These are phyloP conservation scores for Dothiorella sarmentorum DNA, from an alignment of 2,329 filamentous ascomycete species.

Conservation along the genomic window DNA sequence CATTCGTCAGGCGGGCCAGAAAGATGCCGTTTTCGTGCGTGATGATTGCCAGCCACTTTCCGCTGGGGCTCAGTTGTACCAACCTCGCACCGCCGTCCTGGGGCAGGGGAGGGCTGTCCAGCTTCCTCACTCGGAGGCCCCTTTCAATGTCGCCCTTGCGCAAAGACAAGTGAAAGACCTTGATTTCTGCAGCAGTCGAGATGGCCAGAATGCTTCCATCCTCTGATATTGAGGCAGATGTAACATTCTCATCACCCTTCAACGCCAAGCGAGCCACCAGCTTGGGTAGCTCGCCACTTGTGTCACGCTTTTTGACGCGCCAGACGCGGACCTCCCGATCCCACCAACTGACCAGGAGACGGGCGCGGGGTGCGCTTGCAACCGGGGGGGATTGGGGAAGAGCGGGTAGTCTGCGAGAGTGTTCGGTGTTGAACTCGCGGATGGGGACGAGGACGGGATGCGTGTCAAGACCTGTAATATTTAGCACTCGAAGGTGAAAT, in stretches of 20 bases:
- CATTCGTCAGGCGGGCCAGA: conserved; percentile 46
- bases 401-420: conserved; percentile 77
- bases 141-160: conserved; percentile 51
- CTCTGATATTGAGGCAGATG: conserved; percentile 66
- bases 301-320: conserved; percentile 55
- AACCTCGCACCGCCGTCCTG: conserved; percentile 58
- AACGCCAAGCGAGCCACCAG: conserved; percentile 40
- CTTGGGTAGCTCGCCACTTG: conserved; percentile 42
- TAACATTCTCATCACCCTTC: conserved; percentile 73
- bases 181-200: conserved; percentile 70
- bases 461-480: conserved; percentile 70
- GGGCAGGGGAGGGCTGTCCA: conserved; percentile 60
- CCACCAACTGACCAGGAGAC: conserved; percentile 89
- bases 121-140: conserved; percentile 66
- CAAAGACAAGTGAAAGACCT: conserved; percentile 67
- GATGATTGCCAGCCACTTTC: conserved; percentile 63
- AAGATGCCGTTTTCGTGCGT: conserved; percentile 44
- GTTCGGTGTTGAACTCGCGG: conserved; percentile 70
- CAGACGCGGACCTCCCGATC: conserved; percentile 83
- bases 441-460: conserved; percentile 79
- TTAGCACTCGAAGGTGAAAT: conserved; percentile 28
- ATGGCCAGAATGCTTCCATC: conserved; percentile 74
- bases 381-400: conserved; percentile 76
- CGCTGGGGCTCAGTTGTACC: conserved; percentile 67
- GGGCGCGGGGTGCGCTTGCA: conserved; percentile 66